These are phyloP conservation scores for Aspergillus sp. DNA, from an alignment of 2,329 filamentous ascomycete genomes.

Conservation along the genomic window DNA sequence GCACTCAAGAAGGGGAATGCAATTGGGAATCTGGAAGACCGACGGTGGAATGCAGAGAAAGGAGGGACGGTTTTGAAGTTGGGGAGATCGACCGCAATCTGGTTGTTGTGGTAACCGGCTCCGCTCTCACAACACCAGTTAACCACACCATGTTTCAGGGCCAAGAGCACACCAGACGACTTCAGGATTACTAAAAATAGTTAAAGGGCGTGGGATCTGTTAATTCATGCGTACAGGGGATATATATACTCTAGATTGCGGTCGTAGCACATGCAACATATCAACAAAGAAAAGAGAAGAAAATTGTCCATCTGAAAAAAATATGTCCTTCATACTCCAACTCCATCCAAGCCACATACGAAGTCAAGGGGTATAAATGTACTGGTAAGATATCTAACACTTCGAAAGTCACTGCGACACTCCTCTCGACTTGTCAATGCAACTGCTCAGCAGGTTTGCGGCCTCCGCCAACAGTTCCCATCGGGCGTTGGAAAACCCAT, in stretches of 20 bases:
- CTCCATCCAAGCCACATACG: conserved; percentile 8
- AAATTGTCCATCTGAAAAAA: not conserved
- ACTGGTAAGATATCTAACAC: not conserved
- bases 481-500: conserved; percentile 76
- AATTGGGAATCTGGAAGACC: not conserved
- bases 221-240: not conserved
- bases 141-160: not conserved
- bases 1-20: not conserved
- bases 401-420: not conserved
- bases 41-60: conserved; percentile 7
- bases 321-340: not conserved
- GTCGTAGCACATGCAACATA: conserved; percentile 1
- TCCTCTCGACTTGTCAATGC: conserved; percentile 62
- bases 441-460: conserved; percentile 75
- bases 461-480: conserved; percentile 94
- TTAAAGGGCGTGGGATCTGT: not conserved
- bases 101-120: conserved; percentile 25
- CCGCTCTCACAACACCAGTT: not conserved
- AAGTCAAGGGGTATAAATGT: conserved; percentile 2
- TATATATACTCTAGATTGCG: not conserved
- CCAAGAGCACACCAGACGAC: not conserved
- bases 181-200: not conserved
- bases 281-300: too few relatives aligned
- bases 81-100: conserved; percentile 4
- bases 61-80: conserved; percentile 6